Base-by-base conservation (phyloP, 2,329 filamentous ascomycete genomes). In the Cladorrhinum sp. region DNA sequence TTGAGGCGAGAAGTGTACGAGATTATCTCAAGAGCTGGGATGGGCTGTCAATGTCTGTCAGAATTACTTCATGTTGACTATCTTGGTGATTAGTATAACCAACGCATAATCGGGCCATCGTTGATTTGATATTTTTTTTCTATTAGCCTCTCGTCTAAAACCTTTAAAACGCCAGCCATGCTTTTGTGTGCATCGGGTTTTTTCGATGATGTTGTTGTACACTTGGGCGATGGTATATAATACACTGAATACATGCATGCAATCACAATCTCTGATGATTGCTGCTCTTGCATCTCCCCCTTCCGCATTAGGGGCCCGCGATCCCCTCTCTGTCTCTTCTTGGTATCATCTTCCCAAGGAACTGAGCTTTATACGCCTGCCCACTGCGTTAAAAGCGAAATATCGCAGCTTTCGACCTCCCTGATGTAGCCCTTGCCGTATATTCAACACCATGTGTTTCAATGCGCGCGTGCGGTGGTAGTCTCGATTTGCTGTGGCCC, bases 161-260 rank as follows among this genome's bases (percentile, higher is more conserved):
- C 20, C 63, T 49, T 24, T 58, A 8, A 56, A 62, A 64, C 64
- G 64, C 64, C 62, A 57, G 59, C 57, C 55, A 61, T 65, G 55
- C 55, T 59, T n/a, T 46, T 60, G 59, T 54, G 56, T 58, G 57
- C 55, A 36, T 53, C 23, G n/a, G n/a, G n/a, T n/a, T n/a, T 51
- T 57, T 24, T 24, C 28, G 33, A 30, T 53, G 10, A 50, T 59
- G 42, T 20, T 59, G 24, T 60, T 56, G 53, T 64, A 64, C 62
- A 64, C 33, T 60, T 60, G 55, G 57, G 55, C 52, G 57, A 55
- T 60, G 62, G 62, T 62, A 62, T 63, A 50, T 59, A 52, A 36
- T 65, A 65, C 53, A 55, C 33, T 21, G 36, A 46, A 42, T 23
- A 23, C 20, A 54, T 12, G 28, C 58, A 58, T n/a, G 18, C 20